phyloP scores from a whole-genome alignment of 345 rosid species.

The Reutealis trisperma region DNA sequence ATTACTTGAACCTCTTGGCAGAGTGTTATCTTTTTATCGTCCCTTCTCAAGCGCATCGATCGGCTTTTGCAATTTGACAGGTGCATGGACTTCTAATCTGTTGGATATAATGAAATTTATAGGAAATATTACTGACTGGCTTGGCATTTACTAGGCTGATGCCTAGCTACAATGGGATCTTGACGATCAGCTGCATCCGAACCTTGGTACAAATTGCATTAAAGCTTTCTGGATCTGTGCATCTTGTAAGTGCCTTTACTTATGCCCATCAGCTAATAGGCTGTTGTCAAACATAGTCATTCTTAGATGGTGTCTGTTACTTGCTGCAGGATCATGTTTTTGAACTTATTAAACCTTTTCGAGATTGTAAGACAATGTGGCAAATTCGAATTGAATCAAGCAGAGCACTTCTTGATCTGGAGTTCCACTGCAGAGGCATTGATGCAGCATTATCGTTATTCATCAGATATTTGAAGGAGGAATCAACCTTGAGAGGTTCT shows the following conservation, averaged over 20 bases:
- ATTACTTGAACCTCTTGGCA: slow-evolving; percentile 43
- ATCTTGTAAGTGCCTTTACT: slow-evolving; percentile 54
- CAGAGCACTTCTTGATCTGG: slow-evolving; percentile 90
- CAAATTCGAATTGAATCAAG: slow-evolving; percentile 86
- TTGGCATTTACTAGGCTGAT: slow-evolving; percentile 59
- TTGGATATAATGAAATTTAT: slow-evolving; percentile 8
- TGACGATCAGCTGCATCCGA: slow-evolving; percentile 89
- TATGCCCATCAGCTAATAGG: slow-evolving; percentile 5
- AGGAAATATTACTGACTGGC: slow-evolving; percentile 1
- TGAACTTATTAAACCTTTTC: slow-evolving; percentile 75
- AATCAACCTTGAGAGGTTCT: slow-evolving; percentile 85
- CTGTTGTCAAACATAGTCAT: slow-evolving; percentile 23
- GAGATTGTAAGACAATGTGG: slow-evolving; percentile 56
- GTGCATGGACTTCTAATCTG: slow-evolving; percentile 38
- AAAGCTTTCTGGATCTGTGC: slow-evolving; percentile 76
- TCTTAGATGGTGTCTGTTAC: slow-evolving; percentile 18
- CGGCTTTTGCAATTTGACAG: slow-evolving; percentile 94
- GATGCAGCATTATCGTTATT: slow-evolving; percentile 70
- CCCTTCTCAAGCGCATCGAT: slow-evolving; percentile 96
- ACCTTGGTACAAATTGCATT: slow-evolving; percentile 82
- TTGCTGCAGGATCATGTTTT: slow-evolving; percentile 70
- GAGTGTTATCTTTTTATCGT: slow-evolving; percentile 72
- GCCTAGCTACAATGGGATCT: slow-evolving; percentile 94
- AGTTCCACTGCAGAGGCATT: slow-evolving; percentile 80
- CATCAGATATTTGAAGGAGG: slow-evolving; percentile 68